Base-by-base conservation (phyloP, 1,284 basidiomycete species). In the Vanrija sp. region DNA sequence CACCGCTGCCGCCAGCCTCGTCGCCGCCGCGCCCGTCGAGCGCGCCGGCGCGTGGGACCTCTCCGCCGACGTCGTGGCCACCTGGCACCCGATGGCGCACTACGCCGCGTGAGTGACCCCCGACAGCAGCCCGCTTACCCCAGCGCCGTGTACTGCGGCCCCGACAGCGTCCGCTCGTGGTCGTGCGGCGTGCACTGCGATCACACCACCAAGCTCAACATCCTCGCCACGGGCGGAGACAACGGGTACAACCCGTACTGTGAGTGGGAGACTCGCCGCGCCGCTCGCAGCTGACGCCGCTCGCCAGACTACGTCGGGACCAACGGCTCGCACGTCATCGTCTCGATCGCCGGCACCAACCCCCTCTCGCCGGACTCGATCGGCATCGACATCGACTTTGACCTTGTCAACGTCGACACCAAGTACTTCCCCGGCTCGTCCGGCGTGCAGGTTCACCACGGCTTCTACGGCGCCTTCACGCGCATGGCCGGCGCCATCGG, bases 301-400 rank as follows among this genome's bases (percentile, higher is more conserved):
- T 24, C 23, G 25, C 9, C 22, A 45, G 43, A 23, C 18, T 45
- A 48, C 27, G 44, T 46, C 2, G 22, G 45, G 43, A 24, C 38
- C 9, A 49, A 54, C 6, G 23, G 25, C 4, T 31, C 24, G 3
- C n/a, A 25, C 12, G 20, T 57, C 22, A 31, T 62, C 9, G 52
- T 64, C 25, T 42, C 60, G 31, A 50, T 64, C 22, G 38, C 53
- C 3, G 62, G 62, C 23, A 64, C 62, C 35, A 62, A 62, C 50
- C 35, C 49, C 15, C 3, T n/a, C 8, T 45, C 38, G 20, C 12
- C 25, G 14, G 5, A 18, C 4, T 62, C 60, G 4, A 47, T 62
- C 56, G 50, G 22, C 23, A 41, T 57, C 42, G 62, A 64, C 45
- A 27, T 64, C 24, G 50, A 62, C 47, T 64, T 59, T 48, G 25